phyloP scores from a whole-genome alignment of 2,329 filamentous ascomycete genomes.

The Fusarium lateritium region DNA sequence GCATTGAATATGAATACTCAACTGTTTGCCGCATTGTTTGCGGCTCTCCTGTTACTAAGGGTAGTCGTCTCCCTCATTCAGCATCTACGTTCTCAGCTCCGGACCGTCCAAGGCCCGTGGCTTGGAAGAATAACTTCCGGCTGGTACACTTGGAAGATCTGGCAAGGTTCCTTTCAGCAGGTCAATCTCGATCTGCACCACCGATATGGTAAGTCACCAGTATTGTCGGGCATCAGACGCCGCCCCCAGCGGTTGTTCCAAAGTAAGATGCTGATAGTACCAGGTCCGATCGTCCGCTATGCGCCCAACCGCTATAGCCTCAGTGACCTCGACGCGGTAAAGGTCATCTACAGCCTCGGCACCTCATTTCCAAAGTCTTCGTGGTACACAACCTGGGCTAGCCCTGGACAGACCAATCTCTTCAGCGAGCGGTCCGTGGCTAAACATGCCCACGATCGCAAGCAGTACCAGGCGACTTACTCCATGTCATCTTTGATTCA shows the following conservation, averaged over 20 bases:
- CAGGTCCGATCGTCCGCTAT: constrained; percentile 10
- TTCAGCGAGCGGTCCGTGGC: constrained; percentile 24
- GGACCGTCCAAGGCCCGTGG: neutral
- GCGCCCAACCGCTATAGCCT: constrained; percentile 26
- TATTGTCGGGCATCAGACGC: rapidly evolving
- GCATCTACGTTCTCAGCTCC: neutral
- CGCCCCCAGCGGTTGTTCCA: no score
- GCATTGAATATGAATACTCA: no score
- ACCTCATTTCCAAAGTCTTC: constrained; percentile 32
- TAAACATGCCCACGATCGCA: constrained; percentile 13
- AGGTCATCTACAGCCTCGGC: constrained; percentile 28
- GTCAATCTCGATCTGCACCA: constrained; percentile 14
- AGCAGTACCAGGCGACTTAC: constrained; percentile 31
- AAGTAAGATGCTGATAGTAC: no score
- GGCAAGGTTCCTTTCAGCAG: constrained; percentile 17
- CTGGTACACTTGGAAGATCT: constrained; percentile 26
- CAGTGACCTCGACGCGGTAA: constrained; percentile 20
- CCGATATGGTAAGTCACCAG: neutral
- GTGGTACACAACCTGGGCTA: constrained; percentile 18
- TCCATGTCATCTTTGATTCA: constrained; percentile 34
- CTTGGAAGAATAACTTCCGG: constrained; percentile 9
- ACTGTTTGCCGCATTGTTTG: no score
- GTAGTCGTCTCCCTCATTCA: no score
- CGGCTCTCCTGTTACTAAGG: no score
- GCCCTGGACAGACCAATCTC: constrained; percentile 8